Conservation (phyloP, 2,329 filamentous ascomycete genomes). For the Neoascochyta sp. region DNA sequence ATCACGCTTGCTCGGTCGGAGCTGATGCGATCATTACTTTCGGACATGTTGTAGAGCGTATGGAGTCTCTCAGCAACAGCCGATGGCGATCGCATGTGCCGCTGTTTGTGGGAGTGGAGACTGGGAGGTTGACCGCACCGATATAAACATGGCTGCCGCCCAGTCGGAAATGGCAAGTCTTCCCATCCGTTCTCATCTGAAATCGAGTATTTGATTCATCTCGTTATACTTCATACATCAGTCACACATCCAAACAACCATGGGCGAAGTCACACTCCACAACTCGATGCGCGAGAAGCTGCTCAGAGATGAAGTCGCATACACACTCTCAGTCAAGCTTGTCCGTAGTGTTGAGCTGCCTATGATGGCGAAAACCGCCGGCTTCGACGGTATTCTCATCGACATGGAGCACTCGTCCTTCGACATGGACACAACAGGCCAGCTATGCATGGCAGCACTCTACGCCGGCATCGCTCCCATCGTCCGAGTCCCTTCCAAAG, state of each 20-base stretch:
- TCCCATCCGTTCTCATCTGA: too few relatives aligned
- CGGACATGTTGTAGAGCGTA: too few relatives aligned
- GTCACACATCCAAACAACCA: neutral
- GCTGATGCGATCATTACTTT: too few relatives aligned
- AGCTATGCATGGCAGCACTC: constrained; percentile 41
- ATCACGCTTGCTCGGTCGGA: too few relatives aligned
- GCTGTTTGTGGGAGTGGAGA: too few relatives aligned
- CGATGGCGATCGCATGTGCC: too few relatives aligned
- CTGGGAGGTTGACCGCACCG: too few relatives aligned
- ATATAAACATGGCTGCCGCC: too few relatives aligned
- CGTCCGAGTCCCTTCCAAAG: constrained; percentile 42
- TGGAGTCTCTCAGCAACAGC: too few relatives aligned
- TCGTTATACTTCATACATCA: too few relatives aligned
- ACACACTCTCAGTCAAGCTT: constrained; percentile 32
- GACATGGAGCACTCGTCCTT: constrained; percentile 47
- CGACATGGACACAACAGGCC: constrained; percentile 35
- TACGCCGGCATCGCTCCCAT: constrained; percentile 42
- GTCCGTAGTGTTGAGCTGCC: constrained; percentile 37
- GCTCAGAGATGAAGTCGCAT: constrained; percentile 27
- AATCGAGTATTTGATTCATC: too few relatives aligned
- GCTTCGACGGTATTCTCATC: constrained; percentile 43
- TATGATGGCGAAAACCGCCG: constrained; percentile 42
- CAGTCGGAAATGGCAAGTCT: too few relatives aligned
- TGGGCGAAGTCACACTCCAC: constrained; percentile 16
- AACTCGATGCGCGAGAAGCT: constrained; percentile 32